A percentile compares a stretch with the other conserved stretches of the same genome.
Evolutionary conservation across 768 basidiomycete genomes (phyloP).

Genomic region (Candolleomyces aberdarensis): DNA sequence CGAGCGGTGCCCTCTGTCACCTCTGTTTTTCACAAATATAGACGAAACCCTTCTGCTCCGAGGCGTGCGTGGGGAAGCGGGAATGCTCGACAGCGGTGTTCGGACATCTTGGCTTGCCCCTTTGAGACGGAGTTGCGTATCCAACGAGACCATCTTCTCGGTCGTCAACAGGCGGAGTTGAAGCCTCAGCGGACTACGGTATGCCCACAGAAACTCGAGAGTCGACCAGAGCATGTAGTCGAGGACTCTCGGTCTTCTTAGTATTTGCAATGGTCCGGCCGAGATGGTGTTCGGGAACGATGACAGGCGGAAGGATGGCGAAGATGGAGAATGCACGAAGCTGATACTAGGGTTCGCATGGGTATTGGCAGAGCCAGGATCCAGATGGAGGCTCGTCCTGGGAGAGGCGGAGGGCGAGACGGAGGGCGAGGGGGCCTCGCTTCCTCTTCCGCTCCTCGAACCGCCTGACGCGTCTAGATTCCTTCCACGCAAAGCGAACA

Average conservation of each 20-base stretch:
- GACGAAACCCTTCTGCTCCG: conserved; percentile 45
- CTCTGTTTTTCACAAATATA: conserved; percentile 55
- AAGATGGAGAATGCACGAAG: conserved; percentile 24
- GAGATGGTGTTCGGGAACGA: conserved; percentile 9
- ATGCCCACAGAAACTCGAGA: conserved; percentile 61
- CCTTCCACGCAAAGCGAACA: conserved; percentile 47
- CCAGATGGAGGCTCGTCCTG: conserved; percentile 39
- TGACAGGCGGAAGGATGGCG: conserved; percentile 17
- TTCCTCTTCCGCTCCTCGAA: background rate
- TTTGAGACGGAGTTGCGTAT: conserved; percentile 42
- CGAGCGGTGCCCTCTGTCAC: conserved; percentile 22
- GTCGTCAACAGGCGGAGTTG: conserved; percentile 66
- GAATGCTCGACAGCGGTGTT: conserved; percentile 17
- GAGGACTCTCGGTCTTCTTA: conserved; percentile 50
- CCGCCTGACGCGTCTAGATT: background rate
- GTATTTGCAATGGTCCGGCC: background rate
- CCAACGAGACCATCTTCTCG: conserved; percentile 56
- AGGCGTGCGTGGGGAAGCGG: conserved; percentile 15
- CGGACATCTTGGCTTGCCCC: conserved; percentile 16
- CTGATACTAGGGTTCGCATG: background rate
- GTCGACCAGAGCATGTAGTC: conserved; percentile 76
- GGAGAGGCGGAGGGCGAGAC: conserved; percentile 56
- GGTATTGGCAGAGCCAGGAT: conserved; percentile 17
- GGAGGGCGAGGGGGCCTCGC: conserved; percentile 40
- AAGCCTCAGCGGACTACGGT: conserved; percentile 57